phyloP scores from a whole-genome alignment of 257 asterid species.

The Datura wrightii region DNA sequence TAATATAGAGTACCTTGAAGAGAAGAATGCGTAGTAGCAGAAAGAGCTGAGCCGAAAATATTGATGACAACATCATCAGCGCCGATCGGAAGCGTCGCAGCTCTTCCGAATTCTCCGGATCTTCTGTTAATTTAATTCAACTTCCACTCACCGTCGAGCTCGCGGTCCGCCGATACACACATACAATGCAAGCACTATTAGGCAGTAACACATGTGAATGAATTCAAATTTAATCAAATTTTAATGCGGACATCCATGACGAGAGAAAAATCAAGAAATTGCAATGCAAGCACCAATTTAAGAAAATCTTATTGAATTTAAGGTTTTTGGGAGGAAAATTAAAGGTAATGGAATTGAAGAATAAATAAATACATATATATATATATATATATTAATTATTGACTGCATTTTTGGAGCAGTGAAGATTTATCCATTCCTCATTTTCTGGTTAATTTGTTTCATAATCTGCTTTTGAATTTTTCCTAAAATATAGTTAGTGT shows the following conservation, averaged over 20 bases:
- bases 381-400: no score
- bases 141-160: neutral
- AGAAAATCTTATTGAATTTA: neutral
- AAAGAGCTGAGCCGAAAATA: neutral
- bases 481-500: constrained; percentile 22
- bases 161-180: neutral
- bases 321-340: neutral
- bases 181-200: neutral
- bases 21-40: neutral
- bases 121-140: neutral
- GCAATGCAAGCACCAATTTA: no score
- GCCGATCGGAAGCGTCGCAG: neutral
- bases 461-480: neutral
- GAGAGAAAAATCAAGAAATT: no score
- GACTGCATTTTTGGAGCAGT: neutral
- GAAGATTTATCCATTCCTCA: neutral
- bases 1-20: neutral
- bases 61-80: neutral
- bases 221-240: no score
- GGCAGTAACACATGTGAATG: neutral
- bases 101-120: neutral
- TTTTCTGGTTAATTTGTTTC: constrained; percentile 2
- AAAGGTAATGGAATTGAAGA: neutral
- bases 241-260: neutral
- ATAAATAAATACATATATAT: neutral